Base-by-base conservation (phyloP, 495 filamentous ascomycete genomes). In the Jackrogersella minutella region DNA sequence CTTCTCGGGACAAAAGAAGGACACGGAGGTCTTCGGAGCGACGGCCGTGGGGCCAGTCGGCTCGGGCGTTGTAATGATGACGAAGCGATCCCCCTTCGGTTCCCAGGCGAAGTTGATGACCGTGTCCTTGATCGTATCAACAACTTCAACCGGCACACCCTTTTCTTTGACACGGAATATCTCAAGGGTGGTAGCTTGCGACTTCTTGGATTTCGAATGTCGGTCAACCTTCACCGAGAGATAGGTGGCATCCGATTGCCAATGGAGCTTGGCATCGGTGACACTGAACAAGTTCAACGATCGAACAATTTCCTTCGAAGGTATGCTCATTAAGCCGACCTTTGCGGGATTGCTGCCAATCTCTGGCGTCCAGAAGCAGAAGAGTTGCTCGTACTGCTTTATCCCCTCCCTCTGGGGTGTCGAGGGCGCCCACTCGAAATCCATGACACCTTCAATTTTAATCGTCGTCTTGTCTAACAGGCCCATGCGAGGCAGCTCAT, bases 61-160 rank as follows among this genome's bases (percentile, higher is more conserved):
- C 77, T 99, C 95, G 11, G 91, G 90, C 3, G 90, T 92, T n/a
- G 92, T 97, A 78, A 99, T 99, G 73, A 96, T 86, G 58, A 97
- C 94, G 78, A 99, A 99, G 43, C 95, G 88, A 71, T 96, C 93
- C 57, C 95, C 95, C 79, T 96, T 95, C 36, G 95, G 95, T 73
- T 99, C 95, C 95, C 95, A 99, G 5, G 95, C 91, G 69, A 99
- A 99, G 82, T 99, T 99, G 77, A 97, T 94, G 56, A 99, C 96
- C 1, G 93, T 96, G 73, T 97, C 94, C 79, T 97, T 97, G 75
- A 98, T 90, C 34, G 90, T 90, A 74, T 99, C 95, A 41, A 99
- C 92, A 41, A 99, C 95, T 77, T 99, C 95, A 54, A 99, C 94
- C 5, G 95, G 95, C 2, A 99, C 95, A 50, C 95, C 93, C 84